A percentile compares a stretch with the other conserved stretches of the same genome.
These are phyloP conservation scores for Alternaria gaisen DNA, from an alignment of 2,329 filamentous ascomycete species.

Conservation along the genomic window DNA sequence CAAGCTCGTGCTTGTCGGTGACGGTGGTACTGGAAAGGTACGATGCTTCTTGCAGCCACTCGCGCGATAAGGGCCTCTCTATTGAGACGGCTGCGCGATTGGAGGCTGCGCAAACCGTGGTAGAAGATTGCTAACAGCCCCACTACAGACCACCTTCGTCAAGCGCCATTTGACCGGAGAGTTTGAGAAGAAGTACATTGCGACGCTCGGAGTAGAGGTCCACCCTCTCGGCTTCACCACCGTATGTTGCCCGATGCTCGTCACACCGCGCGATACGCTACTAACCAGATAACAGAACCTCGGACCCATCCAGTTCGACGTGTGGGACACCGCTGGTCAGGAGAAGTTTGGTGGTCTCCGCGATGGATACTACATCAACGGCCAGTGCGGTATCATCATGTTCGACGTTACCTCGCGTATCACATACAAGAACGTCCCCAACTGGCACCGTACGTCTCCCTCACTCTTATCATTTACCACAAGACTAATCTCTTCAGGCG, in stretches of 20 bases:
- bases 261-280: slow-evolving; percentile 22
- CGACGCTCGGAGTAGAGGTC: slow-evolving; percentile 98
- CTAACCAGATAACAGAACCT: slow-evolving; percentile 71
- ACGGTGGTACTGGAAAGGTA: slow-evolving; percentile 99
- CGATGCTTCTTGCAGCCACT: slow-evolving; percentile 44
- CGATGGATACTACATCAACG: slow-evolving; percentile 99
- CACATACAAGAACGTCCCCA: slow-evolving; percentile 99
- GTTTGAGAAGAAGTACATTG: slow-evolving; percentile 99
- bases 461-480: background rate
- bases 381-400: slow-evolving; percentile 99
- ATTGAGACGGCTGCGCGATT: slow-evolving; percentile 7
- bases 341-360: slow-evolving; percentile 99
- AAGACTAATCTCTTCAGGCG: slow-evolving; percentile 66
- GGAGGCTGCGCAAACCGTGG: slow-evolving; percentile 2
- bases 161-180: slow-evolving; percentile 99
- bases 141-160: slow-evolving; percentile 93
- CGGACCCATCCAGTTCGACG: slow-evolving; percentile 96
- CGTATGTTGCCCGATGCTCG: slow-evolving; percentile 66
- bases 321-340: slow-evolving; percentile 98
- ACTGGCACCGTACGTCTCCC: slow-evolving; percentile 93
- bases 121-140: slow-evolving; percentile 33
- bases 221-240: slow-evolving; percentile 98
- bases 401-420: slow-evolving; percentile 99
- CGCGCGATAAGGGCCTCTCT: no score
- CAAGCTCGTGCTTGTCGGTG: slow-evolving; percentile 99